Base-by-base conservation (phyloP, 1,284 basidiomycete species). In the Exsudoporus floridanus region DNA sequence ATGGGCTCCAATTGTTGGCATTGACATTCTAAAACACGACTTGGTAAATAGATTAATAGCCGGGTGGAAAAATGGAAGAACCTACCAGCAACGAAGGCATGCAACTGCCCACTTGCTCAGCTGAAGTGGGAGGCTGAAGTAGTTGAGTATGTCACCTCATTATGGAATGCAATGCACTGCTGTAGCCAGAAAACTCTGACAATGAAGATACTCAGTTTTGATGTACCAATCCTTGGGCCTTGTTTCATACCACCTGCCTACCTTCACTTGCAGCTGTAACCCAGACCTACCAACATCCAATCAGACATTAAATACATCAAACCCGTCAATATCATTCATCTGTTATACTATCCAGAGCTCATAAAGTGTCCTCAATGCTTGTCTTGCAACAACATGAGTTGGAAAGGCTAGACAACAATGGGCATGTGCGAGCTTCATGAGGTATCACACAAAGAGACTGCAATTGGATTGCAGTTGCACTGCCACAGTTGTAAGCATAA, bases 321-420 rank as follows among this genome's bases (percentile, higher is more conserved):
- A 31, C 58, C 57, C 3, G 21, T 67, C 28, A 65, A 57, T 18
- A 51, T 65, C 2, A n/a, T 67, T 0, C 62, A 67, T 28, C 61
- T 56, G 0, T 50, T 66, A 13, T 65, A 60, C 38, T 57, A 55
- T 13, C 40, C 45, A 2, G 40, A 49, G 10, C 53, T 67, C 7
- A 23, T 43, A 5, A 44, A 53, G 5, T 66, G 64, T 43, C 57
- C 61, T 1, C 37, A 48, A 27, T 66, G 63, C 33, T 40, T 23
- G 6, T 58, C 12, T 10, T 25, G 14, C 10, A 16, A 39, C 5
- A 3, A 39, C 1, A 21, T 39, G 14, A 40, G 19, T 1, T 58
- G 33, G 41, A 57, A 61, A 42, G 55, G 55, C 6, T 67, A 64
- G 61, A 64, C 9, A 3, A 25, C 5, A 7, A 39, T 9, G 6